These are phyloP conservation scores for Torrubiella hemipterigena DNA, from an alignment of 2,329 filamentous ascomycete species.

Conservation along the genomic window DNA sequence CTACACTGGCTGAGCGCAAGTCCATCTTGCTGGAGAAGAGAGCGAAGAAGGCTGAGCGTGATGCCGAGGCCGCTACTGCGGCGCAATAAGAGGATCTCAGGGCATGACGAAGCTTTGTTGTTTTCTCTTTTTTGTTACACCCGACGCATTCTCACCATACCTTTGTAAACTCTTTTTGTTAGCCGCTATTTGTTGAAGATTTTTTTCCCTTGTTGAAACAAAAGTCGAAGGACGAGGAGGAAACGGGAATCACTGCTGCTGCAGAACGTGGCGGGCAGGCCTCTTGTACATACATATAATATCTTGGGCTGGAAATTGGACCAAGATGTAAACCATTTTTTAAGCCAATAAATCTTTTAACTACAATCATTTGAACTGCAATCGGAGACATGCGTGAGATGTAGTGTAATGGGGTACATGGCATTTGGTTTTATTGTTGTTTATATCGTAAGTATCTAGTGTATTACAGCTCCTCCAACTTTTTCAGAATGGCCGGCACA, in stretches of 20 bases:
- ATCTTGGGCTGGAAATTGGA: background rate
- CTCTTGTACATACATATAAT: conserved; percentile 1
- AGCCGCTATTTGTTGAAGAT: background rate
- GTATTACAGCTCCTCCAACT: conserved; percentile 41
- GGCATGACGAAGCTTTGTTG: conserved; percentile 1
- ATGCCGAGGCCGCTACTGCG: conserved; percentile 17
- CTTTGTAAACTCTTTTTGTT: background rate
- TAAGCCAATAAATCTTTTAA: too few species aligned
- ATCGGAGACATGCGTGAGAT: background rate
- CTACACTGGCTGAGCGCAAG: conserved; percentile 67
- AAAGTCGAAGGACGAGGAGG: background rate
- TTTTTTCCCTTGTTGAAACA: background rate
- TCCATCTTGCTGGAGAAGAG: conserved; percentile 79
- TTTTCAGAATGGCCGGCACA: conserved; percentile 53
- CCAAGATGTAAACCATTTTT: too few species aligned
- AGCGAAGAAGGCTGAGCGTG: conserved; percentile 44
- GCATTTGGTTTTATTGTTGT: background rate
- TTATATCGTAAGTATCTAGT: conserved; percentile 3
- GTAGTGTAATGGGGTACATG: background rate
- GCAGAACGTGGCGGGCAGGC: too few species aligned
- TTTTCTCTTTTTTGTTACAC: background rate
- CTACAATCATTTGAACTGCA: too few species aligned
- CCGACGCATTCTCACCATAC: background rate
- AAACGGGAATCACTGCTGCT: too few species aligned
- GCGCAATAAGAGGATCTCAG: conserved; percentile 8